These are phyloP conservation scores for Neopestalotiopsis clavispora DNA, from an alignment of 2,329 filamentous ascomycete species.

Conservation along the genomic window DNA sequence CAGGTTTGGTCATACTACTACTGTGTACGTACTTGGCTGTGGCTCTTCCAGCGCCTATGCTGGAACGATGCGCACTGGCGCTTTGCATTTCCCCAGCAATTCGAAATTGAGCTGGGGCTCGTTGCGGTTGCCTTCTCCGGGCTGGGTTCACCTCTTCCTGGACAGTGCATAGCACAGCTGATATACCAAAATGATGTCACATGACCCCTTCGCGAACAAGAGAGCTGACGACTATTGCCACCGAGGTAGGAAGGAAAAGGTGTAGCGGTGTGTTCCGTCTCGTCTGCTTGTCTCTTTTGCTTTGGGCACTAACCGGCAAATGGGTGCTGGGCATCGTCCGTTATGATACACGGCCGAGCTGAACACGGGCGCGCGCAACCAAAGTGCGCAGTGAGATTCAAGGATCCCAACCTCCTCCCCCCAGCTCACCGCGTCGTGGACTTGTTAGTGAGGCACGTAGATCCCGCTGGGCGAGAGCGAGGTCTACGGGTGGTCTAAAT, in stretches of 20 bases:
- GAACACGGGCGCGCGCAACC: not conserved
- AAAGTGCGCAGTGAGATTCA: constrained; percentile 6
- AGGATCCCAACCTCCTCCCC: constrained; percentile 15
- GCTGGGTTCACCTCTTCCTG: constrained; percentile 2
- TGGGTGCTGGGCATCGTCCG: not conserved
- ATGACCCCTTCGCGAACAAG: not conserved
- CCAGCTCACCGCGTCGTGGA: constrained; percentile 13
- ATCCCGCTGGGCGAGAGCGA: constrained; percentile 4
- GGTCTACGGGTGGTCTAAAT: constrained; percentile 7
- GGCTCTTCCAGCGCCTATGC: constrained; percentile 4
- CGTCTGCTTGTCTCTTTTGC: not conserved
- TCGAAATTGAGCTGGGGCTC: constrained; percentile 5
- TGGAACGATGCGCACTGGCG: no score
- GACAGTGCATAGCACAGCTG: constrained; percentile 11
- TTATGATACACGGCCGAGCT: not conserved
- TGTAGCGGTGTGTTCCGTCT: constrained; percentile 14
- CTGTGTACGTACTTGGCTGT: not conserved
- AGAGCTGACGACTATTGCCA: constrained; percentile 16
- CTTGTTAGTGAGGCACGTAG: not conserved
- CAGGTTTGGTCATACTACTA: not conserved
- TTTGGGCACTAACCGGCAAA: constrained; percentile 8
- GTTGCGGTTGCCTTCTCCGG: constrained; percentile 6
- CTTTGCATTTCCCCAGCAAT: not conserved
- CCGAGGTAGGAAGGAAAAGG: constrained; percentile 7
- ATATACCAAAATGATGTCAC: constrained; percentile 14